Evolutionary conservation across 2,329 filamentous ascomycete species (phyloP).

Genomic region (Bipolaris zeicola): DNA sequence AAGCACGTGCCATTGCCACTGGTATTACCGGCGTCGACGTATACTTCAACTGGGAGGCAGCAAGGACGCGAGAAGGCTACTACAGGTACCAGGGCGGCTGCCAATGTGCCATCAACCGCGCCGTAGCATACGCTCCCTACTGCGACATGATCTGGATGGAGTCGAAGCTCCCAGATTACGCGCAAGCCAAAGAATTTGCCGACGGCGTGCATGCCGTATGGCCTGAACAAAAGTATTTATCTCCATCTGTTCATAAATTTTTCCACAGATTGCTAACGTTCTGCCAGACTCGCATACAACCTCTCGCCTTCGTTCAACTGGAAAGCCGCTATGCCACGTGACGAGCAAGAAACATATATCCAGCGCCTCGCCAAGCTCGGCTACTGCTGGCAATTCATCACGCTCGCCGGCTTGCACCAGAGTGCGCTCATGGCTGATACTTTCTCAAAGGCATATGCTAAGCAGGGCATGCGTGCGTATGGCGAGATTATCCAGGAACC

Average conservation of each 20-base stretch:
- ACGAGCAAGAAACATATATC: conserved; percentile 98
- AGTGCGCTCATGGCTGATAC: conserved; percentile 90
- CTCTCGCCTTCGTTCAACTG: conserved; percentile 99
- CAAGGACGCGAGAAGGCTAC: conserved; percentile 91
- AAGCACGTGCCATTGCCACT: conserved; percentile 80
- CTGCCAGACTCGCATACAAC: conserved; percentile 86
- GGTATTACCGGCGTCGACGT: conserved; percentile 78
- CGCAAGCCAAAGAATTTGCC: conserved; percentile 91
- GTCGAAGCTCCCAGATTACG: conserved; percentile 90
- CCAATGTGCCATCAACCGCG: conserved; percentile 87
- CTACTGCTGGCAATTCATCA: conserved; percentile 99
- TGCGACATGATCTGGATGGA: conserved; percentile 99
- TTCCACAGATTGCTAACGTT: conserved; percentile 5
- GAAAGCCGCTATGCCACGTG: conserved; percentile 92
- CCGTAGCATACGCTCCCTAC: conserved; percentile 89
- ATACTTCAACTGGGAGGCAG: conserved; percentile 94
- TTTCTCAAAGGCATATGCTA: conserved; percentile 81
- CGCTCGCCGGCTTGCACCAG: conserved; percentile 94
- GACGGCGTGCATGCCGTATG: conserved; percentile 90
- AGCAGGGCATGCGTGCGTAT: conserved; percentile 91
- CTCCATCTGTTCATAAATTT: neutral
- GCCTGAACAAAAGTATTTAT: conserved; percentile 89
- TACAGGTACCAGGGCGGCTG: conserved; percentile 92
- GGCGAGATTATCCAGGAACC: conserved; percentile 97
- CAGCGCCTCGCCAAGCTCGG: conserved; percentile 81